phyloP scores from a whole-genome alignment of 345 rosid species.

The Moricandia moricandioides region DNA sequence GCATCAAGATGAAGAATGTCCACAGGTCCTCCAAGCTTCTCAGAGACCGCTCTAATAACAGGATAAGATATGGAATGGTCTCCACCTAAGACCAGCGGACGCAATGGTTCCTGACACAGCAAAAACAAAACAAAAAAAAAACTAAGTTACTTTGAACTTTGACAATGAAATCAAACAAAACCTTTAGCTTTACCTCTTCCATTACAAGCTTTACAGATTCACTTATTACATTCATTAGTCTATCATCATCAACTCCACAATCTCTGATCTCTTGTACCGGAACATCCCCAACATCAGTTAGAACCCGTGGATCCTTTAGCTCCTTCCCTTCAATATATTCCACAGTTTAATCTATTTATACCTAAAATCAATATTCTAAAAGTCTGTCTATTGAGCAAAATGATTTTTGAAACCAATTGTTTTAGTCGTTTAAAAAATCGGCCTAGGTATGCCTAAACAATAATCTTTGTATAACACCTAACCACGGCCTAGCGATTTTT shows the following conservation, averaged over 20 bases:
- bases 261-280: constrained; percentile 99
- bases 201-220: constrained; percentile 87
- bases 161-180: no score
- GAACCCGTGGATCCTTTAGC: constrained; percentile 81
- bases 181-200: constrained; percentile 60
- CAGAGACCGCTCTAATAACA: constrained; percentile 88
- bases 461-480: no score
- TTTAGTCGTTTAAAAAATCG: no score
- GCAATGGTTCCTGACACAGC: constrained; percentile 63
- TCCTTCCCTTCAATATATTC: constrained; percentile 63
- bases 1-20: constrained; percentile 98
- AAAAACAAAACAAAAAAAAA: background rate
- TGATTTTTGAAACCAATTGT: no score
- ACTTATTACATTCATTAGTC: constrained; percentile 82
- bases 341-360: background rate
- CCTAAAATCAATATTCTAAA: background rate
- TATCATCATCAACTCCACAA: constrained; percentile 91
- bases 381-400: no score
- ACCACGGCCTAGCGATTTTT: no score
- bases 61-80: constrained; percentile 95
- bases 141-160: background rate
- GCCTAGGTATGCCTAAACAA: no score
- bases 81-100: constrained; percentile 90
- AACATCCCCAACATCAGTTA: constrained; percentile 94
- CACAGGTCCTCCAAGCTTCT: constrained; percentile 94